These are phyloP conservation scores for Dendryphion nanum DNA, from an alignment of 2,329 filamentous ascomycete genomes.

Conservation along the genomic window DNA sequence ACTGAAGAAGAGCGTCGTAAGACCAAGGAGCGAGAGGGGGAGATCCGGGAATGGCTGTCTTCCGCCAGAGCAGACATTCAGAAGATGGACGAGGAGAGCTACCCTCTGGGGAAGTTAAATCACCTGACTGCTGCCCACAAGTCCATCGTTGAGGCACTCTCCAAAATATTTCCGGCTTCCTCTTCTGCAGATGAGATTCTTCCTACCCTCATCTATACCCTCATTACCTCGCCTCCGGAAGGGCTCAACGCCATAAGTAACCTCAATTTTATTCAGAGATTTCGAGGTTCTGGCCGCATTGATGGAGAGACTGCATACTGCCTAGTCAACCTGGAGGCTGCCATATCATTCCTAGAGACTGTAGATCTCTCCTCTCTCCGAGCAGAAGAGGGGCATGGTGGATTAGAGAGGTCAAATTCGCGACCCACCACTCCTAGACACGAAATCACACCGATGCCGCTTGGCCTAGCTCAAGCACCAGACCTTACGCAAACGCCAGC, in stretches of 20 bases:
- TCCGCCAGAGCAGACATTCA: slow-evolving; percentile 66
- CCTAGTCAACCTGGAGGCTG: slow-evolving; percentile 90
- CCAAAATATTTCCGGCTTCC: slow-evolving; percentile 63
- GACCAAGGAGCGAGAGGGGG: slow-evolving; percentile 52
- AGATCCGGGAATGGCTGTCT: slow-evolving; percentile 71
- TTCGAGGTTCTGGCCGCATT: slow-evolving; percentile 80
- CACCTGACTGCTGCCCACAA: slow-evolving; percentile 87
- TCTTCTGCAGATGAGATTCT: slow-evolving; percentile 97
- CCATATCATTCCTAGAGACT: slow-evolving; percentile 90
- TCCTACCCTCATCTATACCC: slow-evolving; percentile 91
- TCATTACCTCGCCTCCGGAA: slow-evolving; percentile 87
- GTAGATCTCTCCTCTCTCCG: slow-evolving; percentile 89
- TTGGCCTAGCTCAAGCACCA: slow-evolving; percentile 37
- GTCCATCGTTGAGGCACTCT: slow-evolving; percentile 85
- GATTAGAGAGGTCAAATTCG: slow-evolving; percentile 51
- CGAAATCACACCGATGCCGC: slow-evolving; percentile 40
- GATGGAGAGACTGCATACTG: slow-evolving; percentile 96
- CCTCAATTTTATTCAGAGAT: slow-evolving; percentile 89
- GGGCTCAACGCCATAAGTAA: slow-evolving; percentile 90
- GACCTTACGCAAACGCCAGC: slow-evolving; percentile 42
- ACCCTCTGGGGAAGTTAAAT: slow-evolving; percentile 87
- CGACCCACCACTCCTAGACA: slow-evolving; percentile 48
- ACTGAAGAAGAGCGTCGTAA: slow-evolving; percentile 58
- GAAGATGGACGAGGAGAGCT: slow-evolving; percentile 82
- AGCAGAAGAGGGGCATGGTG: slow-evolving; percentile 70